These are phyloP conservation scores for Pythium rishiriense DNA, from an alignment of 352 stramenopile genomes.

Conservation along the genomic window DNA sequence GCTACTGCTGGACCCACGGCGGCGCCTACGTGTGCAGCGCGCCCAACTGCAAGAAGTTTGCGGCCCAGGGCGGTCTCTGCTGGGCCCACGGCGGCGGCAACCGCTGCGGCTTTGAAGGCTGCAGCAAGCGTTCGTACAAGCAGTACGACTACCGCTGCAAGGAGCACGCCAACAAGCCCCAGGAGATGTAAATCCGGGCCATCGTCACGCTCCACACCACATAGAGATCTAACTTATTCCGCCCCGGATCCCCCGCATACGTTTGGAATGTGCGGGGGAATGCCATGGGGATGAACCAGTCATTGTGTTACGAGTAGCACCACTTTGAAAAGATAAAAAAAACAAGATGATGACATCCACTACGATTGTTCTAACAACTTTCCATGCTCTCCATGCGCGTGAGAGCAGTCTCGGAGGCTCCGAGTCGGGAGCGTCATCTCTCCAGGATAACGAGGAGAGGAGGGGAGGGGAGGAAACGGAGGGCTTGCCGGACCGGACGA, in stretches of 20 bases:
- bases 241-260: not conserved
- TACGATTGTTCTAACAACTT: not conserved
- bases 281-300: not conserved
- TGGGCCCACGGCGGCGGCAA: conserved; percentile 35
- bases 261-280: conserved; percentile 15
- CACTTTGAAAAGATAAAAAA: not conserved
- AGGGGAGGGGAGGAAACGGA: not conserved
- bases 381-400: no score
- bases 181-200: not conserved
- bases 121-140: conserved; percentile 17
- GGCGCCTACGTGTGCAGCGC: conserved; percentile 27
- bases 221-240: conserved; percentile 31
- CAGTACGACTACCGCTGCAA: conserved; percentile 26
- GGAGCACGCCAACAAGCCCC: conserved; percentile 11
- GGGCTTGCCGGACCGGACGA: not conserved
- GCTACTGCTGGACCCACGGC: conserved; percentile 35
- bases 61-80: conserved; percentile 35
- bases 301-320: conserved; percentile 13
- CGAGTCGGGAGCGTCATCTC: no score
- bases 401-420: no score
- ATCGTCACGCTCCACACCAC: not conserved
- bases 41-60: conserved; percentile 29
- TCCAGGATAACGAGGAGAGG: no score
- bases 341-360: not conserved
- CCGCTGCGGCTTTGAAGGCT: conserved; percentile 25